Evolutionary conservation across 768 basidiomycete genomes (phyloP), one percentile per base, ranked within the genome.

Genomic region (Termitomyces heimii): DNA sequence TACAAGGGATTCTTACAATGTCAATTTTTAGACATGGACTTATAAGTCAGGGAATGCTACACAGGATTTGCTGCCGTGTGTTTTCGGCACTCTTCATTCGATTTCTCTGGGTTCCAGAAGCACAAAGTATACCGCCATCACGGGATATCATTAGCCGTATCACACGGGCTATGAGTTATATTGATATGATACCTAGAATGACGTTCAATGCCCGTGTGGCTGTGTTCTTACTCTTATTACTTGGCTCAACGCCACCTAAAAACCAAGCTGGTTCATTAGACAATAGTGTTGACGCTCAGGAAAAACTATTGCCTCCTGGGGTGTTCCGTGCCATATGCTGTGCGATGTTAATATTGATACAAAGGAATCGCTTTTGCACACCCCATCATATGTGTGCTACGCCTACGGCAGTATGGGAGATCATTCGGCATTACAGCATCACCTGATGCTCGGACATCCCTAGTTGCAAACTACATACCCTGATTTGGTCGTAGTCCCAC

Each of bases 241-340:
- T 34, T 12, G n/a, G n/a, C 4, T 34, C 32, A 34, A 34, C 13
- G 10, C 32, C 13, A 39, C 67, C 53, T 54, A 73, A 60, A 26
- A 73, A 67, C 7, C 73, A 62, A 1, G 77, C 73, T 7, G 70
- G 66, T 28, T 67, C 67, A 44, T 74, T 67, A 29, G 65, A 65
- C 56, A 81, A 48, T 50, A 82, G 62, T 0, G 73, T 71, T n/a
- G 64, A 67, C 24, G 71, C 69, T 34, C 78, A 66, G 56, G 75
- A 70, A 34, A 65, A 52, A 61, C 78, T 70, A 8, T 76, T 76
- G 0, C 82, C 82, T 9, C 81, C 78, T 2, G 82, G 67, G 1
- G 78, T 78, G 58, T 82, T 84, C 48, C 78, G 67, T 44, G 75
- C 68, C 42, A 83, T 62, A 66, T 82, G 81, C 4, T 73, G 75